Percentiles rank a stretch among this genome's conserved stretches.
Evolutionary conservation across 2,329 filamentous ascomycete genomes (phyloP).

Genomic region (Raffaelea albimanens): DNA sequence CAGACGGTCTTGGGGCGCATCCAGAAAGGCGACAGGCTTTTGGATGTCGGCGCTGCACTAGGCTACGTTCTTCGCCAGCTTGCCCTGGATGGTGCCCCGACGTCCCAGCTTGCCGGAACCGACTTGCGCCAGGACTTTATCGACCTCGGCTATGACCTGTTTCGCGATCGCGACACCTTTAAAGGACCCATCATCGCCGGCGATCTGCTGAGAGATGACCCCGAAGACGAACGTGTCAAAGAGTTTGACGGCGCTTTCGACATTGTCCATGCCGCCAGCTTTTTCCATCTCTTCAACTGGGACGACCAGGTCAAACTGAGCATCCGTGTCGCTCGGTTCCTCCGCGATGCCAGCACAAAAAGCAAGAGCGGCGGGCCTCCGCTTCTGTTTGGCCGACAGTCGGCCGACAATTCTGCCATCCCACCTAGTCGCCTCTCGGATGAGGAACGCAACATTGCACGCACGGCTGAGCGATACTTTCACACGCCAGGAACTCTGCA

Average conservation of each 20-base stretch:
- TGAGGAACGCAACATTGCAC: slow-evolving; percentile 20
- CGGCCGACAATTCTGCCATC: too few species aligned
- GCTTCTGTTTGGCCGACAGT: too few species aligned
- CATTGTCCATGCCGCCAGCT: slow-evolving; percentile 10
- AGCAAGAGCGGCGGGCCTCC: too few species aligned
- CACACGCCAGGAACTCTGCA: slow-evolving; percentile 31
- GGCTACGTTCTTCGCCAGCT: slow-evolving; percentile 35
- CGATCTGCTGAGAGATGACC: slow-evolving; percentile 20
- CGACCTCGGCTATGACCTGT: slow-evolving; percentile 24
- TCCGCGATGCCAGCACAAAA: too few species aligned
- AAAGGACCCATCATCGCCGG: slow-evolving; percentile 14
- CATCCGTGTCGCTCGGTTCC: too few species aligned
- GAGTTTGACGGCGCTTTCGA: too few species aligned
- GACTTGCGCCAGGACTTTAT: slow-evolving; percentile 26
- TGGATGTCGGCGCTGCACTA: slow-evolving; percentile 35
- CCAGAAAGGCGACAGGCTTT: slow-evolving; percentile 17
- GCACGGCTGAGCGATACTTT: too few species aligned
- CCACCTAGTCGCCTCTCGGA: slow-evolving; percentile 1
- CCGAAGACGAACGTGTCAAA: slow-evolving; percentile 3
- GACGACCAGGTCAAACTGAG: too few species aligned
- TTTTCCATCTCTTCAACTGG: slow-evolving; percentile 25
- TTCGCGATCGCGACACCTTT: slow-evolving; percentile 18
- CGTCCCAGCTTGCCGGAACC: slow-evolving; percentile 25
- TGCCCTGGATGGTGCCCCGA: slow-evolving; percentile 26
- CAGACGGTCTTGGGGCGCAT: slow-evolving; percentile 18